Evolutionary conservation across 1,284 basidiomycete species (phyloP).

Genomic region (Tilletia walkeri): DNA sequence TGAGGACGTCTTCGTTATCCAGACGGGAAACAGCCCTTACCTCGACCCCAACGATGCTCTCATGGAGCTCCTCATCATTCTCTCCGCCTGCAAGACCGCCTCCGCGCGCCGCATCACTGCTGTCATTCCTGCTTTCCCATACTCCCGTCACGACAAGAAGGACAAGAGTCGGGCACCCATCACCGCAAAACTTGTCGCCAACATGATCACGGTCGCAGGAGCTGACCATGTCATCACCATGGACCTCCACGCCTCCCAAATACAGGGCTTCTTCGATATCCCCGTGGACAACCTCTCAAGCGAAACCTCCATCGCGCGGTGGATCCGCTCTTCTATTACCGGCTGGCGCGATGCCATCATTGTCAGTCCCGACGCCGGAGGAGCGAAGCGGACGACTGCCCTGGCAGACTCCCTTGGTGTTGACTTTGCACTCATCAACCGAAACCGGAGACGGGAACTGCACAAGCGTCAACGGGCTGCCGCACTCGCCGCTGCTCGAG

Average conservation of each 20-base stretch:
- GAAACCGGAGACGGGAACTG: constrained; percentile 63
- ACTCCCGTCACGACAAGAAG: constrained; percentile 97
- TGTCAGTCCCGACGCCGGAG: constrained; percentile 95
- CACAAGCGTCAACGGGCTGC: constrained; percentile 40
- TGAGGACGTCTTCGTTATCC: constrained; percentile 62
- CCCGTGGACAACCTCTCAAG: constrained; percentile 79
- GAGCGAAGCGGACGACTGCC: constrained; percentile 90
- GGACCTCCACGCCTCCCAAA: constrained; percentile 96
- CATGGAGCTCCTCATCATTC: constrained; percentile 75
- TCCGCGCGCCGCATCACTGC: constrained; percentile 95
- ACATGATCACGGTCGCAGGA: constrained; percentile 93
- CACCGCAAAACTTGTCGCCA: constrained; percentile 96
- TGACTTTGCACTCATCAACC: constrained; percentile 95
- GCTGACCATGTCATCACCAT: constrained; percentile 99
- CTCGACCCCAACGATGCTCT: constrained; percentile 53
- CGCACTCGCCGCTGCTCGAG: background rate
- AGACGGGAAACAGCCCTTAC: constrained; percentile 50
- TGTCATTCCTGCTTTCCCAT: constrained; percentile 96
- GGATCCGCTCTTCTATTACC: constrained; percentile 80
- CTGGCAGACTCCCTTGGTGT: constrained; percentile 93
- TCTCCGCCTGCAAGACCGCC: constrained; percentile 93
- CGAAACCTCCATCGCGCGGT: constrained; percentile 50
- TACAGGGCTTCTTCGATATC: constrained; percentile 98
- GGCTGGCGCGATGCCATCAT: constrained; percentile 87
- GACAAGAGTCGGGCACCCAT: constrained; percentile 94